Evolutionary conservation across 768 basidiomycete genomes (phyloP).

Genomic region (Leccinum broughii): DNA sequence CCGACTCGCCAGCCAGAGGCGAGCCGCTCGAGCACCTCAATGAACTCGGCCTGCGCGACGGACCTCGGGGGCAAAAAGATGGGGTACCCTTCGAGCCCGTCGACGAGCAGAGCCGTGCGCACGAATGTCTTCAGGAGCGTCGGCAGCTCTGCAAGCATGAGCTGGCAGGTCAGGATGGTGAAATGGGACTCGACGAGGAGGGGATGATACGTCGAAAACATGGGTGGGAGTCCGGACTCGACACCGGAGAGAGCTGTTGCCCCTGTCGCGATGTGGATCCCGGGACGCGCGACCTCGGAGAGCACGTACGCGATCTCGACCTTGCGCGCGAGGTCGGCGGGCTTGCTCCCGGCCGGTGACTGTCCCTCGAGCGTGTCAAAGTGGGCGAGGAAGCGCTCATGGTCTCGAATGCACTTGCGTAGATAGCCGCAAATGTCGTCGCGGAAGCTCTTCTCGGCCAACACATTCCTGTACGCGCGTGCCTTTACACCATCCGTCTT

Average conservation of each 20-base stretch:
- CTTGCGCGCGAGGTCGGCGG: slow-evolving; percentile 47
- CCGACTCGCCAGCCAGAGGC: slow-evolving; percentile 75
- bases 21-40: slow-evolving; percentile 82
- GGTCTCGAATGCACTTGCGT: slow-evolving; percentile 79
- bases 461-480: slow-evolving; percentile 58
- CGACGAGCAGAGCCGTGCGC: slow-evolving; percentile 66
- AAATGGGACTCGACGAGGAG: slow-evolving; percentile 87
- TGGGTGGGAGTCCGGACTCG: slow-evolving; percentile 41
- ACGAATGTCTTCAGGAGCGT: slow-evolving; percentile 63
- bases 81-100: slow-evolving; percentile 86
- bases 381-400: slow-evolving; percentile 79
- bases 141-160: slow-evolving; percentile 78
- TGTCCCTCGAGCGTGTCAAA: slow-evolving; percentile 72
- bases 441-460: slow-evolving; percentile 55
- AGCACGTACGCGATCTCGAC: slow-evolving; percentile 69
- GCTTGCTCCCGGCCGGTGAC: slow-evolving; percentile 15
- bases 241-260: slow-evolving; percentile 41
- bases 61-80: slow-evolving; percentile 85
- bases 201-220: slow-evolving; percentile 89
- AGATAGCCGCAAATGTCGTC: slow-evolving; percentile 61
- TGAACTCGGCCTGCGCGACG: slow-evolving; percentile 88
- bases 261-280: slow-evolving; percentile 42
- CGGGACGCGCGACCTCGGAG: slow-evolving; percentile 67
- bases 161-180: slow-evolving; percentile 68
- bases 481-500: slow-evolving; percentile 56